Evolutionary conservation across 768 basidiomycete genomes (phyloP), one percentile per base, ranked within the genome.

Genomic region (Boletus insuetus): DNA sequence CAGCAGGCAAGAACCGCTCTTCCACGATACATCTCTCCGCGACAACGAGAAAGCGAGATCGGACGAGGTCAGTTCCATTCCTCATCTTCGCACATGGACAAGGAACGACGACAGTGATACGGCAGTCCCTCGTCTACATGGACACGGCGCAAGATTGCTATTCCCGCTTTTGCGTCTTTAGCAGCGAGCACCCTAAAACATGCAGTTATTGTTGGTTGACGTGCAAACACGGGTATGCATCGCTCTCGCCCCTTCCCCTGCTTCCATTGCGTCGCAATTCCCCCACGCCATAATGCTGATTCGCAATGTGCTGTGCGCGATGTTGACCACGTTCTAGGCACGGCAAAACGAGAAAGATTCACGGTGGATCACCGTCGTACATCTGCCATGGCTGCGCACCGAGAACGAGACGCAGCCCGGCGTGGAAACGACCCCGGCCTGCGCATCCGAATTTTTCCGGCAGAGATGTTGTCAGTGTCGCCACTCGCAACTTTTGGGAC

Each of bases 61-160:
- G 10, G 51, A 59, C 34, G 65, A 60, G 62, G 69, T 70, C 32
- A 3, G 58, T 53, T 8, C 3, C n/a, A 16, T 8, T 24, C 10
- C 9, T 40, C 12, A 7, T 19, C 26, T 14, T 5, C 9, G 1
- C 19, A 14, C 13, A 16, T 5, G 16, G 11, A 31, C 51, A 1
- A 20, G n/a, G 14, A 13, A 9, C 34, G 45, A 56, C 35, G 12
- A 22, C 11, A 2, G 3, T 4, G 31, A 32, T 22, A 0, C 13
- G 22, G 6, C 54, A 69, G 65, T 54, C 49, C 42, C 37, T 54
- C 4, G 37, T 42, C 24, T 70, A 71, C 51, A 71, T 69, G 64
- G 69, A 69, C 46, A 58, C 65, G 2, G 65, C 68, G 0, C 69
- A 70, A 53, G 69, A 70, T 14, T 70, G 69, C 20, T 70, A 64